A percentile compares a stretch with the other conserved stretches of the same genome.
phyloP scores from a whole-genome alignment of 768 basidiomycete genomes.

The Rhizopogon sp. region DNA sequence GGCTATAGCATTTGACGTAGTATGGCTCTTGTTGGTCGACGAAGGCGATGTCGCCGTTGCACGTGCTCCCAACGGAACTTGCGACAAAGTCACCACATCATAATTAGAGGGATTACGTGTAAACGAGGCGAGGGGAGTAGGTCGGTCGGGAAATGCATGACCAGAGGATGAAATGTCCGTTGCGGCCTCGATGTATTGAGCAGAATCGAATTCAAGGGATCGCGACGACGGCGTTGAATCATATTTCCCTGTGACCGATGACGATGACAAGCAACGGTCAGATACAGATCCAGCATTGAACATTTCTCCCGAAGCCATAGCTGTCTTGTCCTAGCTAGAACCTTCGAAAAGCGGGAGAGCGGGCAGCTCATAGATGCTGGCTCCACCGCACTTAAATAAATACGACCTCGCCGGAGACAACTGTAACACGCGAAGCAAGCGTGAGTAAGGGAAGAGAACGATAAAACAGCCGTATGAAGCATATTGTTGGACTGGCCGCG shows the following conservation, averaged over 20 bases:
- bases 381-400: background rate
- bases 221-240: background rate
- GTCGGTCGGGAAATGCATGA: background rate
- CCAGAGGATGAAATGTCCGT: background rate
- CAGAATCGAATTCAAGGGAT: background rate
- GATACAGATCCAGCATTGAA: background rate
- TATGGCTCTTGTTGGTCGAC: no score
- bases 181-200: no score
- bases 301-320: background rate
- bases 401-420: background rate
- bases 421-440: background rate
- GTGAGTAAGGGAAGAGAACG: constrained; percentile 2
- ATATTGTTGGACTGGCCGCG: background rate
- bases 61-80: no score
- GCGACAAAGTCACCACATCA: no score
- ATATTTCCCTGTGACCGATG: background rate
- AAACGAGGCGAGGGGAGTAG: no score
- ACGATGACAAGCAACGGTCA: background rate
- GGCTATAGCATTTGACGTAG: background rate
- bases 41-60: background rate
- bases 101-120: background rate
- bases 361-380: background rate
- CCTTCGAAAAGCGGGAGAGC: background rate
- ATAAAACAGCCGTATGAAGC: background rate
- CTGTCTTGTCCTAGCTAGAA: background rate